Evolutionary conservation across 2,329 filamentous ascomycete species (phyloP).

Genomic region (Aspergillus nomiae): DNA sequence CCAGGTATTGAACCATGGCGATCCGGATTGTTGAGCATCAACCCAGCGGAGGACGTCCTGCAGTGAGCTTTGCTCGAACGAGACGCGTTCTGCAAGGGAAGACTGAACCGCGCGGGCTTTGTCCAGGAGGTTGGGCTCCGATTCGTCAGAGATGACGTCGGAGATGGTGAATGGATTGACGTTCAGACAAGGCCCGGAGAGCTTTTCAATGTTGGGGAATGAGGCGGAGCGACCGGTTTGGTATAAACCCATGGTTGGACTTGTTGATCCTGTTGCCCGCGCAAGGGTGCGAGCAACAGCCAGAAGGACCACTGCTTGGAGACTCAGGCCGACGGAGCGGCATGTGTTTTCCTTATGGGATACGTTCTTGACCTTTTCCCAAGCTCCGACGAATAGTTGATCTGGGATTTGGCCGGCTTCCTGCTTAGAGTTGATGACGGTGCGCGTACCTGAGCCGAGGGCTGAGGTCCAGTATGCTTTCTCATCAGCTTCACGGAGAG

Average conservation of each 20-base stretch:
- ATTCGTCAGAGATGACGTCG: conserved; percentile 7
- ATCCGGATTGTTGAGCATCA: conserved; percentile 4
- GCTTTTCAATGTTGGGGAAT: conserved; percentile 27
- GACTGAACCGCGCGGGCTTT: conserved; percentile 22
- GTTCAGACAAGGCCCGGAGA: conserved; percentile 35
- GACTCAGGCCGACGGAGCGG: conserved; percentile 21
- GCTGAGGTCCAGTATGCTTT: conserved; percentile 28
- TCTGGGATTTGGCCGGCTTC: not conserved
- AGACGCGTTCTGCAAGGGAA: conserved; percentile 27
- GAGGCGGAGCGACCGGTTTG: conserved; percentile 34
- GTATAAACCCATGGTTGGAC: conserved; percentile 34
- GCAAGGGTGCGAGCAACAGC: conserved; percentile 31
- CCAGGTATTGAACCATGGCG: conserved; percentile 33
- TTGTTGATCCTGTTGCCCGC: conserved; percentile 17
- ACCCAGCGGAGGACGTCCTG: conserved; percentile 27
- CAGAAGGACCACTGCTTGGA: conserved; percentile 33
- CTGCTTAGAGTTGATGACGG: conserved; percentile 19
- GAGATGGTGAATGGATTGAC: conserved; percentile 29
- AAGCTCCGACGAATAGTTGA: conserved; percentile 26
- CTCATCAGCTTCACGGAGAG: conserved; percentile 19
- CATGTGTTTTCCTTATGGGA: conserved; percentile 22
- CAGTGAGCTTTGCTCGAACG: conserved; percentile 33
- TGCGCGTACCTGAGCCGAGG: conserved; percentile 19
- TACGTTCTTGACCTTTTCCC: conserved; percentile 27
- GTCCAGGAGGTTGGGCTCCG: conserved; percentile 4